phyloP scores from a whole-genome alignment of 2,329 filamentous ascomycete species.

The Fusarium subtropicale region DNA sequence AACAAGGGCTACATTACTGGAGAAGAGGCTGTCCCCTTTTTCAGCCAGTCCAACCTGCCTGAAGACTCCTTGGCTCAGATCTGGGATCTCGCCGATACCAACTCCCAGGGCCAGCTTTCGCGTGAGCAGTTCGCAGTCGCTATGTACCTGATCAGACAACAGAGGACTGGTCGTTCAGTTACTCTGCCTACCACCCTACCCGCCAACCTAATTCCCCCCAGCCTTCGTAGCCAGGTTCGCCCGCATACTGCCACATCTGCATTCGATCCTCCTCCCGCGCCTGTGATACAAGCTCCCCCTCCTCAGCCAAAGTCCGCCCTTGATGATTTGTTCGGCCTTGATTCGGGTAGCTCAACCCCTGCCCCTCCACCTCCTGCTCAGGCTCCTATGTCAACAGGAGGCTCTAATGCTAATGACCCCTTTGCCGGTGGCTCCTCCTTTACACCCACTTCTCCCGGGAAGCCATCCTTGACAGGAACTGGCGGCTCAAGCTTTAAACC shows the following conservation, averaged over 20 bases:
- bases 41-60: slow-evolving; percentile 89
- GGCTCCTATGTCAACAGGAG: slow-evolving; percentile 76
- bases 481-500: slow-evolving; percentile 76
- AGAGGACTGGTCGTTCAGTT: slow-evolving; percentile 74
- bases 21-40: slow-evolving; percentile 93
- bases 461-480: slow-evolving; percentile 60
- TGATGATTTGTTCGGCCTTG: slow-evolving; percentile 93
- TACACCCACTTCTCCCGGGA: slow-evolving; percentile 66
- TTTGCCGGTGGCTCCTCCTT: slow-evolving; percentile 65
- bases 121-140: slow-evolving; percentile 96
- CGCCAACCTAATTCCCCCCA: slow-evolving; percentile 84
- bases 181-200: slow-evolving; percentile 82
- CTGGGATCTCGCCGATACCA: slow-evolving; percentile 96
- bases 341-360: slow-evolving; percentile 68
- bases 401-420: slow-evolving; percentile 73
- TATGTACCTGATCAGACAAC: slow-evolving; percentile 95
- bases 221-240: slow-evolving; percentile 74
- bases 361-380: slow-evolving; percentile 68
- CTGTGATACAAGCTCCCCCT: slow-evolving; percentile 53
- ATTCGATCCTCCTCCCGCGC: slow-evolving; percentile 61
- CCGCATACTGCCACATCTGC: slow-evolving; percentile 64
- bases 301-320: slow-evolving; percentile 80
- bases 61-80: slow-evolving; percentile 93
- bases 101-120: slow-evolving; percentile 85
- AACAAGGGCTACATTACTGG: slow-evolving; percentile 88